phyloP scores from a whole-genome alignment of 257 asterid species.

The Hygrophila difformis region DNA sequence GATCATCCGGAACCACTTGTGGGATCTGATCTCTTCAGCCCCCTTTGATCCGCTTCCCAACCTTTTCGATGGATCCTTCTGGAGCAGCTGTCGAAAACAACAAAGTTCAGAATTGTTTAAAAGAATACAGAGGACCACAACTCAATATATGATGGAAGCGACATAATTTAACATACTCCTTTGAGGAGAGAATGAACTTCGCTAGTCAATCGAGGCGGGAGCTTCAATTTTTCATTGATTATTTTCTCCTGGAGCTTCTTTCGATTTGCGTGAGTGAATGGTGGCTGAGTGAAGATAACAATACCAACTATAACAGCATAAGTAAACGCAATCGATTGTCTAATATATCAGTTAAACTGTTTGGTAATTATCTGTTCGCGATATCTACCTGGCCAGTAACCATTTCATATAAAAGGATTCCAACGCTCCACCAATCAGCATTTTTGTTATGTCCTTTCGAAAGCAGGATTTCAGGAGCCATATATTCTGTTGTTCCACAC shows the following conservation, averaged over 20 bases:
- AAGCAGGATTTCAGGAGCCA: slow-evolving; percentile 88
- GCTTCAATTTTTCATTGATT: slow-evolving; percentile 77
- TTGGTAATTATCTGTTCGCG: slow-evolving; percentile 3
- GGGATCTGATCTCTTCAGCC: slow-evolving; percentile 71
- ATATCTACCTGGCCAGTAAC: slow-evolving; percentile 69
- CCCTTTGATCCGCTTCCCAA: slow-evolving; percentile 80
- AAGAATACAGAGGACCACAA: background rate
- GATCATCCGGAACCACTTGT: slow-evolving; percentile 66
- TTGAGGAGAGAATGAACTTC: slow-evolving; percentile 82
- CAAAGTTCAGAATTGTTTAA: background rate
- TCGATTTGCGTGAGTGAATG: slow-evolving; percentile 67
- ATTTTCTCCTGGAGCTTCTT: slow-evolving; percentile 92
- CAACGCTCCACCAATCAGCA: slow-evolving; percentile 97
- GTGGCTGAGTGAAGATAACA: slow-evolving; percentile 46
- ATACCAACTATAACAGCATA: background rate
- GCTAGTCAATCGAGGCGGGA: slow-evolving; percentile 63
- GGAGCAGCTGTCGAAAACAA: slow-evolving; percentile 46
- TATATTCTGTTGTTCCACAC: slow-evolving; percentile 92
- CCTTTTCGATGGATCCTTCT: slow-evolving; percentile 67
- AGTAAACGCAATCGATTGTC: background rate
- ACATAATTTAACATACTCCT: slow-evolving; percentile 39
- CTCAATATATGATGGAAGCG: background rate
- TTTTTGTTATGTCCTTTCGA: slow-evolving; percentile 76
- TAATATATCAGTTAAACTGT: background rate
- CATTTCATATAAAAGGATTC: slow-evolving; percentile 89